Evolutionary conservation across 1,284 basidiomycete species (phyloP).

Genomic region (Tylopilus sp.): DNA sequence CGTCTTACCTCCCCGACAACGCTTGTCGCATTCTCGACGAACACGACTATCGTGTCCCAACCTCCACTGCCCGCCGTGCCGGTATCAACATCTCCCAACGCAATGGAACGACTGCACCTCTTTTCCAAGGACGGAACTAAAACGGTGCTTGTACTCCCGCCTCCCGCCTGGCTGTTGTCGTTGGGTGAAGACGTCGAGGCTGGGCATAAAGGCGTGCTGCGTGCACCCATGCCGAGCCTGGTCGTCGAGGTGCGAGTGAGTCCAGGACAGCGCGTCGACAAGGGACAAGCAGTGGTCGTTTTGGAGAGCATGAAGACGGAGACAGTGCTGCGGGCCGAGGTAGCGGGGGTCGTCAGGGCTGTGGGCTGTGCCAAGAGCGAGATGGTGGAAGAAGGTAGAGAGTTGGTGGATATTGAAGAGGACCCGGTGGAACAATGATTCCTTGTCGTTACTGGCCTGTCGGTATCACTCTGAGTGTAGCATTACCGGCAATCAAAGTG

Average conservation of each 20-base stretch:
- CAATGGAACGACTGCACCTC: conserved; percentile 66
- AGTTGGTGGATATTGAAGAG: conserved; percentile 64
- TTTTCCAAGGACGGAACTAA: conserved; percentile 54
- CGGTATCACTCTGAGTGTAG: not conserved
- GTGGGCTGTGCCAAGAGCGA: conserved; percentile 77
- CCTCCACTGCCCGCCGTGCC: conserved; percentile 47
- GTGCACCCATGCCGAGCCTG: conserved; percentile 85
- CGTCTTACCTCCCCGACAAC: conserved; percentile 49
- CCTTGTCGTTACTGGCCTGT: not conserved
- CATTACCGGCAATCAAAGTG: not conserved
- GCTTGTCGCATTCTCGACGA: conserved; percentile 43
- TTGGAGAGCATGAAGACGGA: conserved; percentile 97
- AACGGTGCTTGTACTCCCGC: conserved; percentile 55
- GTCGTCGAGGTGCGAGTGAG: conserved; percentile 81
- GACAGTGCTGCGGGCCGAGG: conserved; percentile 73
- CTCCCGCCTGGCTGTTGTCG: conserved; percentile 63
- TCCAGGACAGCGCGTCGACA: conserved; percentile 71
- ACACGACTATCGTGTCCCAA: conserved; percentile 72
- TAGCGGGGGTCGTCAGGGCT: conserved; percentile 61
- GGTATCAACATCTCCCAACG: conserved; percentile 45
- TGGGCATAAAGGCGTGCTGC: conserved; percentile 51
- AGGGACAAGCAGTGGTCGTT: conserved; percentile 76
- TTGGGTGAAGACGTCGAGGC: conserved; percentile 52
- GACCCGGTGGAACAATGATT: conserved; percentile 24
- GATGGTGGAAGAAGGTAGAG: conserved; percentile 83